Conservation (phyloP, 352 stramenopile genomes). For the Globisporangium cystogenes region DNA sequence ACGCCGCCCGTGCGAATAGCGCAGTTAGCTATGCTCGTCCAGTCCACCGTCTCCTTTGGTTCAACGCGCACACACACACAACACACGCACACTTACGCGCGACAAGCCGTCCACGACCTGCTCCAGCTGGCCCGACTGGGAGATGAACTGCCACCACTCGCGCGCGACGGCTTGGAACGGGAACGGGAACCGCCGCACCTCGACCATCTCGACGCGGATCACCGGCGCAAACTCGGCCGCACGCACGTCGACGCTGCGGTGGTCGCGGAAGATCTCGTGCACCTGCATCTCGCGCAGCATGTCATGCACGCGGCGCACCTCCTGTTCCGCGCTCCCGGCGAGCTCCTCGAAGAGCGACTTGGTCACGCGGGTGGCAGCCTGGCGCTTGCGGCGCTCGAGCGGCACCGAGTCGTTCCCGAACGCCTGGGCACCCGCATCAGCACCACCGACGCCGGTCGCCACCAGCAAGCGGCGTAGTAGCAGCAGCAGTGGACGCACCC, state of each 20-base stretch:
- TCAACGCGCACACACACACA: not conserved
- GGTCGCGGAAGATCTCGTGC: constrained; percentile 12
- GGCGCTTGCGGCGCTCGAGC: constrained; percentile 1
- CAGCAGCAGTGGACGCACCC: constrained; percentile 13
- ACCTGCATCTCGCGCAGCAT: constrained; percentile 13
- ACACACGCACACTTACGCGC: constrained; percentile 5
- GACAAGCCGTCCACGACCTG: constrained; percentile 8
- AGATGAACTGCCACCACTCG: constrained; percentile 29
- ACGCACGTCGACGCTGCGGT: constrained; percentile 15
- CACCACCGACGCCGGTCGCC: constrained; percentile 1
- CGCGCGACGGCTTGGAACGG: constrained; percentile 19
- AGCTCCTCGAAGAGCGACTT: constrained; percentile 22
- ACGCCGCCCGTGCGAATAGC: no score
- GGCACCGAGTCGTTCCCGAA: constrained; percentile 3
- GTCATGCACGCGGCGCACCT: constrained; percentile 17
- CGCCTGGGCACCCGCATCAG: constrained; percentile 2
- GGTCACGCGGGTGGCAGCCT: not conserved
- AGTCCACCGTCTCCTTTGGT: no score
- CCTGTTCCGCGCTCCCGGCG: constrained; percentile 11
- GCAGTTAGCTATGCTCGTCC: no score
- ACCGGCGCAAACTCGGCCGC: constrained; percentile 1
- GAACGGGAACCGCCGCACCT: constrained; percentile 29
- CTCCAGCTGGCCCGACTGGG: constrained; percentile 17
- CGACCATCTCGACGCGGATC: constrained; percentile 21
- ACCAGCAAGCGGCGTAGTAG: no score